Evolutionary conservation across 345 rosid species (phyloP).

Genomic region (Angophora floribunda): DNA sequence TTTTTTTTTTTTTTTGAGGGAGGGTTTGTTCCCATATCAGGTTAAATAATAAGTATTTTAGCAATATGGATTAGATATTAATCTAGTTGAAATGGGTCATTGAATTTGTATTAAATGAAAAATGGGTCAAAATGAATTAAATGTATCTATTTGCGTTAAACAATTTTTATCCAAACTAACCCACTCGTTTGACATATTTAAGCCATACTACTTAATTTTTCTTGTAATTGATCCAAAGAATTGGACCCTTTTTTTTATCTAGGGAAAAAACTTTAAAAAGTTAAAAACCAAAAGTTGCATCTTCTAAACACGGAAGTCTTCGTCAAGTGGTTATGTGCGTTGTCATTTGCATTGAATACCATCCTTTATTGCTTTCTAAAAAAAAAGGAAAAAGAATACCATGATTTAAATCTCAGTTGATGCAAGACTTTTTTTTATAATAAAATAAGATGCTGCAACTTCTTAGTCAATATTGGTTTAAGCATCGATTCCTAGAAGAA

Average conservation of each 20-base stretch:
- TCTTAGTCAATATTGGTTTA: background rate
- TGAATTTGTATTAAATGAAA: background rate
- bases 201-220: background rate
- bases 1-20: too few relatives aligned
- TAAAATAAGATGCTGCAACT: background rate
- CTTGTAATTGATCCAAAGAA: background rate
- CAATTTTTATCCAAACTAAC: too few relatives aligned
- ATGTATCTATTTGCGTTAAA: background rate
- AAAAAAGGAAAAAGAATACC: background rate
- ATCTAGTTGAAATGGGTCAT: rapidly evolving
- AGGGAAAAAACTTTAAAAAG: background rate
- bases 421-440: background rate
- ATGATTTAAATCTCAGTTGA: background rate
- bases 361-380: too few relatives aligned
- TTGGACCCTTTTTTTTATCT: background rate
- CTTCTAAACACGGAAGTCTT: background rate
- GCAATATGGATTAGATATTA: too few relatives aligned
- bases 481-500: background rate
- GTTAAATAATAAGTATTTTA: too few relatives aligned
- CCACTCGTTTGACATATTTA: rapidly evolving
- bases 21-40: too few relatives aligned
- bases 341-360: background rate
- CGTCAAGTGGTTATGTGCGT: background rate
- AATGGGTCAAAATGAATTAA: rapidly evolving
- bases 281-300: background rate